Conservation (phyloP, 1,284 basidiomycete genomes). For the Pascua sp. region DNA sequence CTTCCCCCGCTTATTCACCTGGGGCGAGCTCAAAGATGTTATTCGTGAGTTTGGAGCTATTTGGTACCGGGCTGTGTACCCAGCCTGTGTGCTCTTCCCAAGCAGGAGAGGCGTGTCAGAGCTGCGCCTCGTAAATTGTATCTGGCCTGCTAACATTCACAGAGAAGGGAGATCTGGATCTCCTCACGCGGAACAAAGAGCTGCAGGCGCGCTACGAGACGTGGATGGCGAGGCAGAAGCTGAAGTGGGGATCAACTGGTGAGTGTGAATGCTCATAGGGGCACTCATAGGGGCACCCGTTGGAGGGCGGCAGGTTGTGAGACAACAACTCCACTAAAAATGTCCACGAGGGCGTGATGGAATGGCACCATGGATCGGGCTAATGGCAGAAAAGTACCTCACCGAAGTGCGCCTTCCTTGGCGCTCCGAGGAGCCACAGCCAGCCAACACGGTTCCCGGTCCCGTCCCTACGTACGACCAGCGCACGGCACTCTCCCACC, state of each 20-base stretch:
- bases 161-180: constrained; percentile 31
- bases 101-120: too few species aligned
- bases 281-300: too few species aligned
- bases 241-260: constrained; percentile 41
- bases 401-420: constrained; percentile 7
- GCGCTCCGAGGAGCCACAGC: background rate
- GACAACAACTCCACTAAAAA: too few species aligned
- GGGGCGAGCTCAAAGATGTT: constrained; percentile 46
- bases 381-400: constrained; percentile 1
- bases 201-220: constrained; percentile 42
- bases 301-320: too few species aligned
- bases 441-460: too few species aligned
- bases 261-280: constrained; percentile 6
- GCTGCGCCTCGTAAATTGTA: background rate
- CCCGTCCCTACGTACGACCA: constrained; percentile 22
- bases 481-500: constrained; percentile 17
- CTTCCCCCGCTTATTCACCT: constrained; percentile 42
- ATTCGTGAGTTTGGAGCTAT: constrained; percentile 24
- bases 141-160: background rate
- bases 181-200: constrained; percentile 40
- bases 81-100: background rate
- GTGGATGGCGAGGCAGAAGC: constrained; percentile 40
- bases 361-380: background rate
- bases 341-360: background rate
- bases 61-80: background rate